Evolutionary conservation across 768 basidiomycete species (phyloP), one percentile per base, ranked within the genome.

Genomic region (Tylopilus subfusipes): DNA sequence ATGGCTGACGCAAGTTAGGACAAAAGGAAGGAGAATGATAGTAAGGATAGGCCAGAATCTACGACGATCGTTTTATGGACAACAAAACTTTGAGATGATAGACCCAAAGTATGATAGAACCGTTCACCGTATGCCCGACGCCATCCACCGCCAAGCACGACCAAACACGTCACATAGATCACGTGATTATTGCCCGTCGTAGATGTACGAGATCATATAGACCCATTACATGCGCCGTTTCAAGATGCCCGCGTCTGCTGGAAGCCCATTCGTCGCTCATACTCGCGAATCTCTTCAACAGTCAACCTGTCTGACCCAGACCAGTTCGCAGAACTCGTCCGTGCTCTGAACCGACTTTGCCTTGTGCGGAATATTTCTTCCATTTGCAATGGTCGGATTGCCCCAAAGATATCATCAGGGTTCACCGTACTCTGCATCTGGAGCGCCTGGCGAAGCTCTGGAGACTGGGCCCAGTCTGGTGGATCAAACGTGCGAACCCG

Each of bases 261-360:
- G 71, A 83, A 98, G 8, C 95, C 94, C 96, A 98, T 98, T 53
- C 90, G 78, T 63, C 80, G 80, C 5, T 87, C 93, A 68, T 98
- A 98, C 58, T 93, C 90, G 54, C 78, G 74, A 72, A 95, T 86
- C 72, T 98, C 96, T 58, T 88, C 84, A 22, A 76, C 70, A 16
- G 92, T 95, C 62, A 98, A 73, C 24, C 84, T 78, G 73, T 98
- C 96, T n/a, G 86, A 73, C n/a, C 92, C 93, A 7, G 84, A 81
- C 96, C 96, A 98, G 68, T 97, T 97, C 31, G 96, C 96, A 12
- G 92, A 95, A 64, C 93, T 95, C 10, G 92, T 91, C 44, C 96
- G 79, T 8, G 90, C 87, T 54, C 95, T 78, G 77, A 97, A 97
- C 47, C 87, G 81, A 59, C 85, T 89, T 18, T 84, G 85, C 57